Evolutionary conservation across 129 eudicot species (phyloP), one percentile per base, ranked within the genome.

Genomic region (Lonicera japonica): DNA sequence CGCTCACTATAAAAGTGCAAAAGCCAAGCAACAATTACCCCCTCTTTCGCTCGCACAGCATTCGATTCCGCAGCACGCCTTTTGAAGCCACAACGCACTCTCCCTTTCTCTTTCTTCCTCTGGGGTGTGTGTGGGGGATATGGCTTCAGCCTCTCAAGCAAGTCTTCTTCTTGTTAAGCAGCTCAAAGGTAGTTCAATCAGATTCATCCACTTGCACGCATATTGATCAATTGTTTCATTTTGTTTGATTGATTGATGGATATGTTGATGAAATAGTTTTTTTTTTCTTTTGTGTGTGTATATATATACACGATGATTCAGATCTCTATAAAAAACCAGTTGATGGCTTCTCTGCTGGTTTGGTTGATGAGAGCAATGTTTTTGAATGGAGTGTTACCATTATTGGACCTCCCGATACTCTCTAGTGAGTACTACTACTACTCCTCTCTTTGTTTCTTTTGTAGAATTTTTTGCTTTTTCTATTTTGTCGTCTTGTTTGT

Each of bases 261-360:
- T n/a, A n/a, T n/a, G n/a, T n/a, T 15, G 25, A 23, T 47, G 18
- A 4, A 63, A 62, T 15, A 57, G 46, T 20, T 51, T 54, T 46
- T 15, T 53, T 39, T 18, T 3, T 41, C 3, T 45, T 41, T 52
- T n/a, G n/a, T n/a, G n/a, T n/a, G n/a, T n/a, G n/a, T n/a, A n/a
- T n/a, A n/a, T n/a, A n/a, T n/a, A n/a, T n/a, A n/a, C n/a, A n/a
- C n/a, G n/a, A 1, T 50, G 14, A 61, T 63, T 60, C 82, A 81
- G 85, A 83, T 79, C 89, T 83, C 60, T 68, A 72, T 55, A 77
- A 71, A 40, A 22, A 78, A 22, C 86, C 91, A 5, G 79, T 84
- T 25, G 91, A 84, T 51, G 91, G 91, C 38, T 84, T 84, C 63
- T 84, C 91, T 2, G 91, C 91, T 0, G 86, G 91, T 17, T 69